Conservation (phyloP, 345 rosid genomes). For the Laguncularia racemosa region DNA sequence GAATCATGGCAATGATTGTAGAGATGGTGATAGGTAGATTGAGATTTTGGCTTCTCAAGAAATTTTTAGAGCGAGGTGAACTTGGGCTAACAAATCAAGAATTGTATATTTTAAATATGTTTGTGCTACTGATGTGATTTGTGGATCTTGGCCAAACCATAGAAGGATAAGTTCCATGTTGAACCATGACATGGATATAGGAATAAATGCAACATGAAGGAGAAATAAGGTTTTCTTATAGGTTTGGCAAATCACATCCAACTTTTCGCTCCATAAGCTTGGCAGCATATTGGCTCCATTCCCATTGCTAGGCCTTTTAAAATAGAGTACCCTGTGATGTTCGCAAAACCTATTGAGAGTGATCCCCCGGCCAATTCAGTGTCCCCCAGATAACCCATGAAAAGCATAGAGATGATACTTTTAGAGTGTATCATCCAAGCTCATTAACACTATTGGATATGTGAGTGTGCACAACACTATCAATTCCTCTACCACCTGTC, state of each 20-base stretch:
- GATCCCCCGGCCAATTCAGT: constrained; percentile 27
- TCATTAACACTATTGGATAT: constrained; percentile 8
- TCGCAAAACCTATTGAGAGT: constrained; percentile 22
- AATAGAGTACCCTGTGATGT: constrained; percentile 29
- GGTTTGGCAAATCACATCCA: constrained; percentile 19
- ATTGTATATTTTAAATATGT: constrained; percentile 23
- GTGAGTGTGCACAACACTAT: constrained; percentile 17
- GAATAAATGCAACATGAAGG: constrained; percentile 16
- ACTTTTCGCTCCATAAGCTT: constrained; percentile 28
- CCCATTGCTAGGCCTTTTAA: constrained; percentile 30
- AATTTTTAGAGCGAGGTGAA: constrained; percentile 20
- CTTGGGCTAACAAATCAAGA: constrained; percentile 33
- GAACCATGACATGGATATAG: constrained; percentile 22
- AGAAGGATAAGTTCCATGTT: constrained; percentile 22
- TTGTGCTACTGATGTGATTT: constrained; percentile 16
- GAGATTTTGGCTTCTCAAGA: constrained; percentile 25
- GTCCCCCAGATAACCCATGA: constrained; percentile 24
- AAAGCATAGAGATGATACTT: constrained; percentile 23
- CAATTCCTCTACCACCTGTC: constrained; percentile 15
- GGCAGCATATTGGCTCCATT: constrained; percentile 36
- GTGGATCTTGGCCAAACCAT: constrained; percentile 15
- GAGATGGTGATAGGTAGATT: constrained; percentile 20
- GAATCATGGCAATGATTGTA: constrained; percentile 12
- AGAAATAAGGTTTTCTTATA: constrained; percentile 16
- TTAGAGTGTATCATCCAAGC: constrained; percentile 16